phyloP scores from a whole-genome alignment of 2,329 filamentous ascomycete genomes.

The Colletotrichum trifolii region DNA sequence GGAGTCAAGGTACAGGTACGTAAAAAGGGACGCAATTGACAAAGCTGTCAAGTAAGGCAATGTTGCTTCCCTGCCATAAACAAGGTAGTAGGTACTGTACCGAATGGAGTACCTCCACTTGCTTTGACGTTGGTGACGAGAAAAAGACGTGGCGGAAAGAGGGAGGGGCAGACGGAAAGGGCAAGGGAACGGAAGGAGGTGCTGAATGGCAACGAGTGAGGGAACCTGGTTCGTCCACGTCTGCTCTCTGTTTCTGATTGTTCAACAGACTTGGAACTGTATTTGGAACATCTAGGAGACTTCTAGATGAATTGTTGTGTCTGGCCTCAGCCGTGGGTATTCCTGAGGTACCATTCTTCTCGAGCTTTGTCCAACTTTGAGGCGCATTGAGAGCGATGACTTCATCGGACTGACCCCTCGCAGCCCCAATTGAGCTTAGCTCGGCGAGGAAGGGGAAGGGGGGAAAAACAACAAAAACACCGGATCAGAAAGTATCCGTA shows the following conservation, averaged over 20 bases:
- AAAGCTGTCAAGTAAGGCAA: no score
- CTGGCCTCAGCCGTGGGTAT: no score
- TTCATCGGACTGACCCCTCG: slow-evolving; percentile 18
- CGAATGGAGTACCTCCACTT: no score
- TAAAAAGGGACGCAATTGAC: neutral
- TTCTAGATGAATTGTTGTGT: no score
- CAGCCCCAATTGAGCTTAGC: slow-evolving; percentile 17
- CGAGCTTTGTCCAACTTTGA: neutral
- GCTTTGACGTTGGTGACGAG: neutral
- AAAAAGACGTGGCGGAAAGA: neutral
- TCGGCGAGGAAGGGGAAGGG: neutral
- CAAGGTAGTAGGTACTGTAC: no score
- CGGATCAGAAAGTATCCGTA: no score
- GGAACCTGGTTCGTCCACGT: no score
- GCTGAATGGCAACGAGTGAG: neutral
- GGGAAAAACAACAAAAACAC: neutral
- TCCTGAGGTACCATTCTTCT: no score
- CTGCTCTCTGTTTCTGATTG: no score
- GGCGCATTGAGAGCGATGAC: slow-evolving; percentile 25
- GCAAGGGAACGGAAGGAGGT: slow-evolving; percentile 16
- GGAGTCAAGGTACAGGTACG: slow-evolving; percentile 17
- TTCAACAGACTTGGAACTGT: no score
- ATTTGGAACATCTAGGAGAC: no score
- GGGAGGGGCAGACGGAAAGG: neutral
- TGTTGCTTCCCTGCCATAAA: no score